phyloP scores from a whole-genome alignment of 1,284 basidiomycete species.

The Trichosporon faecale region DNA sequence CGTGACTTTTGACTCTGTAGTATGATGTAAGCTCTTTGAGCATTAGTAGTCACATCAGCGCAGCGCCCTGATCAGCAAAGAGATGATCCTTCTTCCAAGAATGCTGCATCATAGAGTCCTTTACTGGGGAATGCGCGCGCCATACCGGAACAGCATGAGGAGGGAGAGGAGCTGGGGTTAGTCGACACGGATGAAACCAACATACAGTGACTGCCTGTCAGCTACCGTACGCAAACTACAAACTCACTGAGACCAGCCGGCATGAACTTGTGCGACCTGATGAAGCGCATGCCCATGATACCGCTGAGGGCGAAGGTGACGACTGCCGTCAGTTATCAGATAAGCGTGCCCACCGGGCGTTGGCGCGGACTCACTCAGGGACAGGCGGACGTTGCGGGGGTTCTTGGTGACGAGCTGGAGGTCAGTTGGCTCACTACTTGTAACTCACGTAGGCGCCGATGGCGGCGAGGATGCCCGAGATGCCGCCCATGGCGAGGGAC shows the following conservation, averaged over 20 bases:
- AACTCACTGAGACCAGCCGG: constrained; percentile 46
- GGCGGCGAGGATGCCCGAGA: constrained; percentile 30
- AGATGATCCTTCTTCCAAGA: not conserved
- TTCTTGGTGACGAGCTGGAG: constrained; percentile 33
- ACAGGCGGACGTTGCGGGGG: constrained; percentile 32
- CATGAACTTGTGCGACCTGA: constrained; percentile 44
- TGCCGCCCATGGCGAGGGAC: constrained; percentile 38
- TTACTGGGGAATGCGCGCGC: constrained; percentile 15
- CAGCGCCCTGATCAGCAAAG: not conserved
- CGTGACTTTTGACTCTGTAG: not conserved
- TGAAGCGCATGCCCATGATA: constrained; percentile 38
- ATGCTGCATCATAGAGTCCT: not conserved
- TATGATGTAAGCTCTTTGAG: not conserved
- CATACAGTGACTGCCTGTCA: constrained; percentile 18
- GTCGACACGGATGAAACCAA: not conserved
- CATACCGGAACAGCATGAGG: constrained; percentile 21
- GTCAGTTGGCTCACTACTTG: not conserved
- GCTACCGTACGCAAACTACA: not conserved
- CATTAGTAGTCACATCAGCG: not conserved
- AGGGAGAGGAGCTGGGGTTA: constrained; percentile 22
- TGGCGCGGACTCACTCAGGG: constrained; percentile 28
- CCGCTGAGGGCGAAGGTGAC: constrained; percentile 28
- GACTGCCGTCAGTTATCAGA: constrained; percentile 19
- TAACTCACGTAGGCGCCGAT: constrained; percentile 43
- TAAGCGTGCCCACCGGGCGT: not conserved